A percentile compares a stretch with the other conserved stretches of the same genome.
Conservation (phyloP, 805 yeast genomes). For the Isabelozyma gotoi region DNA sequence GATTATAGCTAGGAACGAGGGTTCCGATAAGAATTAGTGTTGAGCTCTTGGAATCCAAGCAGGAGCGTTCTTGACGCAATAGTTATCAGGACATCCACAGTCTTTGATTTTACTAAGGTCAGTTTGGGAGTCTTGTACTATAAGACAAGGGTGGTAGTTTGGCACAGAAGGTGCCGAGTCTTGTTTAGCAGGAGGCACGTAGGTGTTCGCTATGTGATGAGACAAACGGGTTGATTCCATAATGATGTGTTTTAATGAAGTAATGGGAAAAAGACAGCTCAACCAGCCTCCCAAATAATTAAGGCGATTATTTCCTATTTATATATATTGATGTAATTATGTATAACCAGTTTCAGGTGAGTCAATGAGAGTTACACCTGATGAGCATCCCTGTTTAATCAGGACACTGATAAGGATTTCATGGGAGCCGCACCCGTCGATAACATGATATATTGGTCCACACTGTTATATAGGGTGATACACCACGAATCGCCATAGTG, state of each 20-base stretch:
- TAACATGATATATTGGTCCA: too few species aligned
- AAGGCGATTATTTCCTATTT: not conserved
- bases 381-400: not conserved
- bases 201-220: slow-evolving; percentile 39
- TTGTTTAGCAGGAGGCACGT: slow-evolving; percentile 43
- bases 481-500: too few species aligned
- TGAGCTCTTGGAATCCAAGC: slow-evolving; percentile 38
- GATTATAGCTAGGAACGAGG: not conserved
- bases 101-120: slow-evolving; percentile 40
- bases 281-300: not conserved
- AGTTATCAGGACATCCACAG: slow-evolving; percentile 42
- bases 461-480: too few species aligned
- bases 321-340: too few species aligned
- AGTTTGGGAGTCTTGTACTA: slow-evolving; percentile 56
- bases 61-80: slow-evolving; percentile 40
- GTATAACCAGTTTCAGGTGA: not conserved
- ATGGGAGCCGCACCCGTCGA: too few species aligned
- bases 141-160: slow-evolving; percentile 54
- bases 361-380: too few species aligned
- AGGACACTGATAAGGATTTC: not conserved
- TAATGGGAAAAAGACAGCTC: not conserved
- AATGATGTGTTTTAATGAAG: slow-evolving; percentile 4
- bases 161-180: slow-evolving; percentile 33
- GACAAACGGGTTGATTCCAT: slow-evolving; percentile 47
- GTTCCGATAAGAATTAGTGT: not conserved